phyloP scores from a whole-genome alignment of 2,329 filamentous ascomycete genomes.

The Purpureocillium takamizusanense region DNA sequence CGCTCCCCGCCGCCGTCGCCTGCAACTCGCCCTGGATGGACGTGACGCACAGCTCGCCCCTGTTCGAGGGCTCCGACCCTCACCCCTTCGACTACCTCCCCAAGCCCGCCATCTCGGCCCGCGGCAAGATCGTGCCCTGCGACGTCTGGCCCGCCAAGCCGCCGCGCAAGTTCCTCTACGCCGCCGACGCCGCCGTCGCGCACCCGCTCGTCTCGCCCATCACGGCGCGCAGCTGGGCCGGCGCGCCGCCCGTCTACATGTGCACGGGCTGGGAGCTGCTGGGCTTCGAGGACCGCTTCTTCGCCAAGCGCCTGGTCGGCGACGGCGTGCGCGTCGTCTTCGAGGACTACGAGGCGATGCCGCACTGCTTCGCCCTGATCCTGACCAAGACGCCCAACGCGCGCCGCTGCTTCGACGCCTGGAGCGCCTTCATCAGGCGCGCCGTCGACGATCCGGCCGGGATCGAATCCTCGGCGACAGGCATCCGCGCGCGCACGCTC shows the following conservation, averaged over 20 bases:
- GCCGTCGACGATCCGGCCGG: slow-evolving; percentile 24
- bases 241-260: slow-evolving; percentile 57
- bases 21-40: slow-evolving; percentile 64
- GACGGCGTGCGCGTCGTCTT: slow-evolving; percentile 55
- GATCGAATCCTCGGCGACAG: slow-evolving; percentile 31
- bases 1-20: slow-evolving; percentile 57
- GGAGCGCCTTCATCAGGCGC: slow-evolving; percentile 45
- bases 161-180: slow-evolving; percentile 44
- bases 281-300: slow-evolving; percentile 54
- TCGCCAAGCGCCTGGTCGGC: slow-evolving; percentile 45
- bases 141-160: slow-evolving; percentile 47
- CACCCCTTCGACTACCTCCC: slow-evolving; percentile 34
- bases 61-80: slow-evolving; percentile 16
- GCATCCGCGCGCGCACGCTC: slow-evolving; percentile 40
- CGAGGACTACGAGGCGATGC: slow-evolving; percentile 73
- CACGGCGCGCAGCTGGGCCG: slow-evolving; percentile 48
- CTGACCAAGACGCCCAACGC: slow-evolving; percentile 36
- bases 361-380: slow-evolving; percentile 61
- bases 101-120: slow-evolving; percentile 30
- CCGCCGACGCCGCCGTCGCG: slow-evolving; percentile 40
- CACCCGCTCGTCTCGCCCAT: slow-evolving; percentile 64
- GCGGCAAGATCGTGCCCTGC: slow-evolving; percentile 31
- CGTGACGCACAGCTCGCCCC: slow-evolving; percentile 45
- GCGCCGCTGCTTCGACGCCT: slow-evolving; percentile 42
- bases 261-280: slow-evolving; percentile 64